Conservation (phyloP, 2,329 filamentous ascomycete genomes). For the Alternaria alternata region DNA sequence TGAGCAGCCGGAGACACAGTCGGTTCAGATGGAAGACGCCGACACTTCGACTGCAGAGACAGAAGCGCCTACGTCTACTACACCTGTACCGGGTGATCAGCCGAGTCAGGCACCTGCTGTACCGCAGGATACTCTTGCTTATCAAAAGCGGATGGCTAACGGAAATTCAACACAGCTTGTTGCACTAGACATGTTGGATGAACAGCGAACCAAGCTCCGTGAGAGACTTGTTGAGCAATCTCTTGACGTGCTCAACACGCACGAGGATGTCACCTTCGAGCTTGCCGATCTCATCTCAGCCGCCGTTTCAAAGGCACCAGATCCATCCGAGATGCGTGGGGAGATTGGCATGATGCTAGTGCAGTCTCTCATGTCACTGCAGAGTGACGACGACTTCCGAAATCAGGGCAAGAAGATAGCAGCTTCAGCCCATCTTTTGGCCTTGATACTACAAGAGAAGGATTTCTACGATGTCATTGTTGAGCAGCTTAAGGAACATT, state of each 20-base stretch:
- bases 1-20: conserved; percentile 44
- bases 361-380: conserved; percentile 77
- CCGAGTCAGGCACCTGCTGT: conserved; percentile 19
- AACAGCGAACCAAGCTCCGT: conserved; percentile 75
- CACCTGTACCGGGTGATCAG: conserved; percentile 29
- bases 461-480: conserved; percentile 81
- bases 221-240: conserved; percentile 86
- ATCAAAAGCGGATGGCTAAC: conserved; percentile 43
- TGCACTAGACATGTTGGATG: conserved; percentile 81
- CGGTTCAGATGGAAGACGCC: conserved; percentile 52
- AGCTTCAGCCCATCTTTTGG: conserved; percentile 90
- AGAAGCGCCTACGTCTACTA: conserved; percentile 22
- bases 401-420: conserved; percentile 75
- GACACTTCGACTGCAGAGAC: conserved; percentile 25
- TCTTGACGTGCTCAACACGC: conserved; percentile 86
- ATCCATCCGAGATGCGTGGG: conserved; percentile 66
- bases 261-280: conserved; percentile 89
- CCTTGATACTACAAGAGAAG: conserved; percentile 82
- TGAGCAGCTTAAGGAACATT: conserved; percentile 77
- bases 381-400: conserved; percentile 65
- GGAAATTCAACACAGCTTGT: conserved; percentile 53
- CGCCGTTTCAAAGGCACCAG: conserved; percentile 69
- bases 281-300: conserved; percentile 84
- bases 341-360: conserved; percentile 85
- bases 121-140: conserved; percentile 40